A percentile compares a stretch with the other conserved stretches of the same genome.
Conservation (phyloP, 225 moss, liverwort and hornwort genomes). For the Physcomitrium patens region DNA sequence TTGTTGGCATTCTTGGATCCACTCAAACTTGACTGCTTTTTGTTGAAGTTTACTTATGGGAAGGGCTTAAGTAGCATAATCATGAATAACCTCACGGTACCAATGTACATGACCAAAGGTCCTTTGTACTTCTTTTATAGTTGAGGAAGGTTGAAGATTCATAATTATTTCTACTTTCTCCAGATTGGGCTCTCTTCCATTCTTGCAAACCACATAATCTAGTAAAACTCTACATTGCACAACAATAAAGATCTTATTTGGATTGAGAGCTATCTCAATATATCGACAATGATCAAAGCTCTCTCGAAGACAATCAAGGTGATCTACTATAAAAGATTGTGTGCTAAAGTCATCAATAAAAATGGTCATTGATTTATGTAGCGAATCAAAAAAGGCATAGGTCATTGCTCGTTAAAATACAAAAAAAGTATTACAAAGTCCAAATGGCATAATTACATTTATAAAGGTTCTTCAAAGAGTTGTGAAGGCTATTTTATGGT, state of each 20-base stretch:
- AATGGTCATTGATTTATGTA: conserved; percentile 28
- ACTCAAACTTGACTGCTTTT: too few relatives aligned
- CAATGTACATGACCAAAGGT: too few relatives aligned
- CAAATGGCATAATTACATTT: too few relatives aligned
- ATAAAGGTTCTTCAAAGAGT: too few relatives aligned
- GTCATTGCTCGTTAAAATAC: too few relatives aligned
- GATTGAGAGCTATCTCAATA: not conserved
- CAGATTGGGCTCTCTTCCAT: not conserved
- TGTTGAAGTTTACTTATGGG: not conserved
- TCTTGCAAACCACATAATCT: not conserved
- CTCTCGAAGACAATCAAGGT: not conserved
- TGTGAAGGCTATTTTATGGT: too few relatives aligned
- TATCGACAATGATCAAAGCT: conserved; percentile 1
- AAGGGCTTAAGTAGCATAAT: not conserved
- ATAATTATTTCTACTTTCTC: not conserved
- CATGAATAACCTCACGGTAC: not conserved
- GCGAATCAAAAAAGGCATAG: too few relatives aligned
- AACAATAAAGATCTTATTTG: not conserved
- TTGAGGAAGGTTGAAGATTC: not conserved
- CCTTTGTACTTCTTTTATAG: too few relatives aligned
- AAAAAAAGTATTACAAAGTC: too few relatives aligned
- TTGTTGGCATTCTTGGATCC: too few relatives aligned
- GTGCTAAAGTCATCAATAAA: conserved; percentile 31
- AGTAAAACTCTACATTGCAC: not conserved
- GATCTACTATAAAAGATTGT: not conserved